Evolutionary conservation across 2,329 filamentous ascomycete species (phyloP).

Genomic region (Graphium sp.): DNA sequence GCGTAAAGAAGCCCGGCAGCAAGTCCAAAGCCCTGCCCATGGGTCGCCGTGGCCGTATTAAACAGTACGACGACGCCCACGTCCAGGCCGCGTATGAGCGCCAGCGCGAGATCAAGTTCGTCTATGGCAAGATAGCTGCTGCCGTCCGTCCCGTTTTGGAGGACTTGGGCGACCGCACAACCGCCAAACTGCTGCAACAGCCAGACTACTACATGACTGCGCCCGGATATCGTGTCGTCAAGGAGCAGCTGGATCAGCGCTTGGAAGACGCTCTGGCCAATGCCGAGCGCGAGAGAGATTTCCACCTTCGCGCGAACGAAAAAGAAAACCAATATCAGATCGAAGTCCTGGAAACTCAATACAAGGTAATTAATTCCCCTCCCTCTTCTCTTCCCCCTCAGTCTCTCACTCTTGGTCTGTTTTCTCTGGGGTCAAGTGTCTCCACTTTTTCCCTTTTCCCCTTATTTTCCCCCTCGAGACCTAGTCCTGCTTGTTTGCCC

Average conservation of each 20-base stretch:
- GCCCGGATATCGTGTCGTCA: slow-evolving; percentile 33
- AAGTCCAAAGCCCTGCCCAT: slow-evolving; percentile 14
- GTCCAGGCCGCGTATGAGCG: slow-evolving; percentile 44
- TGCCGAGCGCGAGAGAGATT: slow-evolving; percentile 8
- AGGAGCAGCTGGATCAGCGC: slow-evolving; percentile 30
- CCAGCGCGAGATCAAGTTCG: slow-evolving; percentile 48
- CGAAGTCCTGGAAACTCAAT: slow-evolving; percentile 7
- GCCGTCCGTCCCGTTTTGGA: slow-evolving; percentile 47
- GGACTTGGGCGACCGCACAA: slow-evolving; percentile 43
- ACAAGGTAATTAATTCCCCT: too few relatives aligned
- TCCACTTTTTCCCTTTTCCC: neutral
- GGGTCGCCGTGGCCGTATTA: slow-evolving; percentile 31
- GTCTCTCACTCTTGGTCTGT: too few relatives aligned
- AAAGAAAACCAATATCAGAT: slow-evolving; percentile 1
- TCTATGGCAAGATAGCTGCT: slow-evolving; percentile 44
- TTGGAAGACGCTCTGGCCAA: slow-evolving; percentile 13
- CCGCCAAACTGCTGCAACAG: slow-evolving; percentile 39
- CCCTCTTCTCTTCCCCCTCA: too few relatives aligned
- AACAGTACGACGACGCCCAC: slow-evolving; percentile 34
- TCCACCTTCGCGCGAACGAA: slow-evolving; percentile 8
- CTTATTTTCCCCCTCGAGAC: too few relatives aligned
- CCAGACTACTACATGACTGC: slow-evolving; percentile 33
- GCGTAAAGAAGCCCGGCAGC: slow-evolving; percentile 18
- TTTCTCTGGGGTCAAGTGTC: too few relatives aligned
- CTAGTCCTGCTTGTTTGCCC: too few relatives aligned